phyloP scores from a whole-genome alignment of 495 filamentous ascomycete species.

The Penicillium diatomitis region DNA sequence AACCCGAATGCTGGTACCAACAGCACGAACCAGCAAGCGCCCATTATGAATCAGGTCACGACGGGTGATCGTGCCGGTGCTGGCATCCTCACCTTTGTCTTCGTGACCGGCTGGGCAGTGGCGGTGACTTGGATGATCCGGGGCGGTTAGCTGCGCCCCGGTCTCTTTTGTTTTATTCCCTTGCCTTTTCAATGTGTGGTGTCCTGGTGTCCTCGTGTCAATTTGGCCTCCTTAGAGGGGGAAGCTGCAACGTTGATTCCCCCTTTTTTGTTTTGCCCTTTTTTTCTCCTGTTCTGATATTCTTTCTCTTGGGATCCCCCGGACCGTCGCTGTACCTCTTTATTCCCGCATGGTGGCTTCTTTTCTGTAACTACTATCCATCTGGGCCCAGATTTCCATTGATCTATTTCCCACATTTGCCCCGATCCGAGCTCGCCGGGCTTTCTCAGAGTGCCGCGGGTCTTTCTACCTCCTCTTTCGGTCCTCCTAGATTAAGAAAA shows the following conservation, averaged over 20 bases:
- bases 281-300: conserved; percentile 5
- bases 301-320: neutral
- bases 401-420: neutral
- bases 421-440: too few relatives aligned
- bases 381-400: neutral
- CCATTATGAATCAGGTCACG: conserved; percentile 33
- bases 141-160: conserved; percentile 13
- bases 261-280: conserved; percentile 6
- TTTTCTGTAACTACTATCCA: conserved; percentile 5
- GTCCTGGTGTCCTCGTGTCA: neutral
- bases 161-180: neutral
- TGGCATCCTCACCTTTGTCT: conserved; percentile 52
- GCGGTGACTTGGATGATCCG: conserved; percentile 36
- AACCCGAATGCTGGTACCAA: conserved; percentile 48
- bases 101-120: conserved; percentile 44
- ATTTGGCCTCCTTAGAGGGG: neutral
- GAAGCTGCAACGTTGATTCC: neutral
- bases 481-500: too few relatives aligned
- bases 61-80: conserved; percentile 54
- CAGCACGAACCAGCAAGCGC: conserved; percentile 11
- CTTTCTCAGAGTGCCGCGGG: too few relatives aligned
- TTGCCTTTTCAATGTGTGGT: neutral
- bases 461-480: too few relatives aligned
- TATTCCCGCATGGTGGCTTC: neutral
- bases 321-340: conserved; percentile 2